Percentiles rank a stretch among this genome's conserved stretches.
Evolutionary conservation across 129 eudicot genomes (phyloP).

Genomic region (Apium graveolens): DNA sequence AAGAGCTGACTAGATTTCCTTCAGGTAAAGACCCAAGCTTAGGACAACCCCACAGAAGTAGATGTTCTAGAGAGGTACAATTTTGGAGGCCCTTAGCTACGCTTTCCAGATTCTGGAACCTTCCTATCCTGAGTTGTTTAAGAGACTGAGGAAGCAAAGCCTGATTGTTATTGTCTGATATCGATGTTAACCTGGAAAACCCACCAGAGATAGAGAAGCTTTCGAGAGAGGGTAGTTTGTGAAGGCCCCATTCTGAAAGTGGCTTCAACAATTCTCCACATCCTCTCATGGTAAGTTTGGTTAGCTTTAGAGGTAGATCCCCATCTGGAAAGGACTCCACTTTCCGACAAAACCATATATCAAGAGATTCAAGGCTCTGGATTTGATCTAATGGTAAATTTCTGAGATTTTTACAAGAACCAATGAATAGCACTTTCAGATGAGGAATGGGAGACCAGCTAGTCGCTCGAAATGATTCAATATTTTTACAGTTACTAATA

Average conservation of each 20-base stretch:
- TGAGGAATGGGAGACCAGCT: constrained; percentile 5
- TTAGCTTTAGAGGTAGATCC: not conserved
- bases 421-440: not conserved
- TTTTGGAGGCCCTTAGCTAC: not conserved
- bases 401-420: constrained; percentile 1
- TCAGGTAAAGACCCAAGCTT: not conserved
- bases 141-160: not conserved
- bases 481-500: not conserved
- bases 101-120: not conserved
- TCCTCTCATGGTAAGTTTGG: not conserved
- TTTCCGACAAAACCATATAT: not conserved
- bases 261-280: constrained; percentile 7
- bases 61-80: not conserved
- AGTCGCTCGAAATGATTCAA: not conserved
- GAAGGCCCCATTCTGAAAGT: constrained; percentile 7
- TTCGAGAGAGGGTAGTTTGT: not conserved
- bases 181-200: not conserved
- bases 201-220: constrained; percentile 4
- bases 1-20: not conserved
- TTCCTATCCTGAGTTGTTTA: not conserved
- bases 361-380: constrained; percentile 4
- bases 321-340: constrained; percentile 5
- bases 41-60: not conserved
- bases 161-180: not conserved
- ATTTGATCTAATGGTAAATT: constrained; percentile 1